Conservation (phyloP, 2,329 filamentous ascomycete genomes). For the Colletotrichum horii region DNA sequence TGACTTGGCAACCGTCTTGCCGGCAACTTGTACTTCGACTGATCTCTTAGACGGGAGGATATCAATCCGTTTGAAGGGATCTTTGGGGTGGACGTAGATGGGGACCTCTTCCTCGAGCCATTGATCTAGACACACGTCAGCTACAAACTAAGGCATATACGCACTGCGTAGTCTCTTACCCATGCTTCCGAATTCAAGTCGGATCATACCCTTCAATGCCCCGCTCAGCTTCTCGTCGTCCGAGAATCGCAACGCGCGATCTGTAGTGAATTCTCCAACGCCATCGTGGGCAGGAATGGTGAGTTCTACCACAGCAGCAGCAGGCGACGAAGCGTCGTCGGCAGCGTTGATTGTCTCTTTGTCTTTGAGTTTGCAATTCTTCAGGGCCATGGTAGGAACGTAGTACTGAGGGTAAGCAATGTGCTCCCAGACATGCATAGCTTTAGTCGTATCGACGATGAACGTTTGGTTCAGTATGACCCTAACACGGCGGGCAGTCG, state of each 20-base stretch:
- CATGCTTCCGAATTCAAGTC: conserved; percentile 40
- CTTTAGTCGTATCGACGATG: conserved; percentile 42
- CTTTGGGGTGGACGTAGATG: conserved; percentile 68
- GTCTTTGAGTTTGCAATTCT: conserved; percentile 31
- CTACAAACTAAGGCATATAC: rapidly evolving
- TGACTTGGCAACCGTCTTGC: conserved; percentile 51
- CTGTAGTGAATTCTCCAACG: conserved; percentile 29
- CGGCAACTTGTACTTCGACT: conserved; percentile 54
- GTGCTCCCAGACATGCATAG: conserved; percentile 50
- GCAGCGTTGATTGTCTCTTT: conserved; percentile 29
- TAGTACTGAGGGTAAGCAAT: conserved; percentile 53
- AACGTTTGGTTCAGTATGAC: conserved; percentile 35
- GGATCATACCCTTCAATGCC: conserved; percentile 34
- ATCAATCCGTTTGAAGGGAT: conserved; percentile 70
- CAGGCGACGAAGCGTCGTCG: conserved; percentile 23
- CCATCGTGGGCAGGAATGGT: conserved; percentile 30
- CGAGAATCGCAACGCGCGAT: conserved; percentile 42
- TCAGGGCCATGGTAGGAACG: conserved; percentile 35
- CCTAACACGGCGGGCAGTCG: conserved; percentile 34
- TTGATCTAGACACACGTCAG: conserved; percentile 30
- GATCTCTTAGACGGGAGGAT: conserved; percentile 59
- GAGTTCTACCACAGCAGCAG: conserved; percentile 34
- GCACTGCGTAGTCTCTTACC: conserved; percentile 23
- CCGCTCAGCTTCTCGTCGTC: conserved; percentile 39
- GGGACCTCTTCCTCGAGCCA: conserved; percentile 62